Evolutionary conservation across 768 basidiomycete genomes (phyloP), one percentile per base, ranked within the genome.

Genomic region (Candolleomyces aberdarensis): DNA sequence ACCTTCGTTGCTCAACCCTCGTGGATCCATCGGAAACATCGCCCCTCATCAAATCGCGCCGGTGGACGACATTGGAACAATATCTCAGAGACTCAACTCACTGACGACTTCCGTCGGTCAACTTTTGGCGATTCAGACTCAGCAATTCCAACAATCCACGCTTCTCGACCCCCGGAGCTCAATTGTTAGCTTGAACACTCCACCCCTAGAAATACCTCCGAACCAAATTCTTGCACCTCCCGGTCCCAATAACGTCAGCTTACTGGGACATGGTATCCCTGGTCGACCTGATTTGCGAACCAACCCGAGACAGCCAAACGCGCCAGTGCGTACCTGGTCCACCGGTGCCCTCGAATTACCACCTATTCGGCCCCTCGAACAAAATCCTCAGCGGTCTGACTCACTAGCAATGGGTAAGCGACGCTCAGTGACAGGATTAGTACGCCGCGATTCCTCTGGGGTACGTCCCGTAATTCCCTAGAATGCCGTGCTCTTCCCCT

Each of bases 101-200:
- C 76, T 95, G 66, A 91, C 91, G 17, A 86, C 89, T 2, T 93
- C 93, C 8, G 92, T 95, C 56, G 89, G 92, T 22, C 92, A 93
- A 70, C 80, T 95, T 26, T 82, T 94, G 9, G 88, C 89, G 2
- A 71, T 92, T 47, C 91, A 92, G 70, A 92, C 90, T 1, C 90
- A 92, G 65, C 83, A 85, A 64, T 75, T 87, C 22, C 88, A 88
- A 62, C 67, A 69, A 20, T 72, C 75, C 53, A 67, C 78, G 32
- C 77, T 71, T 43, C 59, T 75, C 29, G 78, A 75, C 22, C 62
- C 76, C 54, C 72, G 76, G 56, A 78, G 76, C 60, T 80, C 80
- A 17, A 71, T 80, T 36, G 72, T 80, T 20, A 70, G 71, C 61
- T 59, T 78, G 46, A 76, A 70, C 55, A 65, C 73, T 57, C 75